Percentiles rank a stretch among this genome's conserved stretches.
Conservation (phyloP, 345 rosid species). For the Lagerstroemia speciosa region DNA sequence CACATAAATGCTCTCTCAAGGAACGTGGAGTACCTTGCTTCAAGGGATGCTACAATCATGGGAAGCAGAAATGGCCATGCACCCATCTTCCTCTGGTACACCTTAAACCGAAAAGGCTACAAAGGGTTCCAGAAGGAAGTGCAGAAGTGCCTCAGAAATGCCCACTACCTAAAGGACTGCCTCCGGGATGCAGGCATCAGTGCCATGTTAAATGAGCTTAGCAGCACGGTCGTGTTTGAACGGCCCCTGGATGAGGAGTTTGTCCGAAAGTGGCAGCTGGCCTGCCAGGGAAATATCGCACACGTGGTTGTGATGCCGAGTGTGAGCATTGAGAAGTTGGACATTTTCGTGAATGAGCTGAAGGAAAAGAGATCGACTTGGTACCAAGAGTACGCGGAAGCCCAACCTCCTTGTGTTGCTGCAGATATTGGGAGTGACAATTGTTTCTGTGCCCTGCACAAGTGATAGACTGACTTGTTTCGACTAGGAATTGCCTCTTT, state of each 20-base stretch:
- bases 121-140: conserved; percentile 94
- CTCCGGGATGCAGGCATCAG: conserved; percentile 62
- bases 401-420: conserved; percentile 52
- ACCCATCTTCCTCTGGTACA: conserved; percentile 94
- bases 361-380: conserved; percentile 47
- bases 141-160: conserved; percentile 85
- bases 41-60: conserved; percentile 98
- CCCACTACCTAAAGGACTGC: conserved; percentile 73
- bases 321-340: conserved; percentile 71
- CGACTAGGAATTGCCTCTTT: not conserved
- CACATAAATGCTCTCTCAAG: conserved; percentile 75
- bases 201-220: conserved; percentile 88
- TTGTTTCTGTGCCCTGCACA: conserved; percentile 58
- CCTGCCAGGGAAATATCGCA: conserved; percentile 79
- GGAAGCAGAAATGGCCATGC: conserved; percentile 98
- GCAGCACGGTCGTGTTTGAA: conserved; percentile 94
- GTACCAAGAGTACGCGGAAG: conserved; percentile 33
- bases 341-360: conserved; percentile 56
- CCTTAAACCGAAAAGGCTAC: conserved; percentile 82
- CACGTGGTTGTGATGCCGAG: conserved; percentile 96
- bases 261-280: conserved; percentile 90
- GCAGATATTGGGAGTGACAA: conserved; percentile 53
- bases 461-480: conserved; percentile 17
- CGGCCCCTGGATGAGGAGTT: conserved; percentile 86
- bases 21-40: conserved; percentile 88